Conservation (phyloP, 257 asterid species). For the Catharanthus roseus region DNA sequence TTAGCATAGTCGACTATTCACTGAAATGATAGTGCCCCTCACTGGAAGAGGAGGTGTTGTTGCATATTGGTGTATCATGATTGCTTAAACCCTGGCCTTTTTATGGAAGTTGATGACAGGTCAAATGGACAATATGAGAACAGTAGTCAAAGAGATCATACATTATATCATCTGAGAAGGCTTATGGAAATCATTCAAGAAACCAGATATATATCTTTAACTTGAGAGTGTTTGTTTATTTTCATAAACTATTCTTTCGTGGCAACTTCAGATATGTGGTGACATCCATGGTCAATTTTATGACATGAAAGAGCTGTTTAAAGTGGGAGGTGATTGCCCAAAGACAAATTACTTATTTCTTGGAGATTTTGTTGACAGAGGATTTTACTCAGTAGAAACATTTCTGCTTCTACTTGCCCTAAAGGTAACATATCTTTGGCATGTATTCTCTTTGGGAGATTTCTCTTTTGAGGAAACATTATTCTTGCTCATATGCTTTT, state of each 20-base stretch:
- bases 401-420: conserved; percentile 90
- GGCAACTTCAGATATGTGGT: conserved; percentile 72
- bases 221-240: not conserved
- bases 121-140: no score
- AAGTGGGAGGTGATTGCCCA: conserved; percentile 96
- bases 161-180: not conserved
- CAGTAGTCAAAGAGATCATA: no score
- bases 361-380: conserved; percentile 97
- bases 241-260: conserved; percentile 9
- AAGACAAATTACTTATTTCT: conserved; percentile 90
- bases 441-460: not conserved
- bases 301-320: conserved; percentile 97
- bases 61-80: not conserved
- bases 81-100: not conserved
- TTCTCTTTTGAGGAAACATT: not conserved
- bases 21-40: not conserved
- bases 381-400: conserved; percentile 95
- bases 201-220: not conserved
- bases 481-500: not conserved
- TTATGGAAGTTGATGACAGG: not conserved
- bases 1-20: not conserved
- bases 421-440: conserved; percentile 42
- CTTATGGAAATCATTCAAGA: not conserved
- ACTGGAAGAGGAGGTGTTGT: not conserved
- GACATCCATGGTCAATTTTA: conserved; percentile 98